These are phyloP conservation scores for Pistacia integerrima DNA, from an alignment of 345 rosid genomes.

Conservation along the genomic window DNA sequence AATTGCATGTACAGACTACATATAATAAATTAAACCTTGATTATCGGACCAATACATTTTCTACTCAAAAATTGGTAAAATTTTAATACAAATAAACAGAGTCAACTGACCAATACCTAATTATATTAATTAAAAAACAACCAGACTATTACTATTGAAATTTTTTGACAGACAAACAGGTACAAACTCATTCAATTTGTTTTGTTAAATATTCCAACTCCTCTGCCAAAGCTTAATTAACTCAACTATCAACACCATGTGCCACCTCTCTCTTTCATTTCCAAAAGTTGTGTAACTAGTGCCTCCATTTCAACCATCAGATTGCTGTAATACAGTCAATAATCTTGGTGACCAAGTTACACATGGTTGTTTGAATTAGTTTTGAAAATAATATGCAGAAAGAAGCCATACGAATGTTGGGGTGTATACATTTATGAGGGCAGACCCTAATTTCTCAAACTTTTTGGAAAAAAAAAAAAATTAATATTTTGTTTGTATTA, in stretches of 20 bases:
- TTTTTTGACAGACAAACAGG: neutral
- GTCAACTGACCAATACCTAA: conserved; percentile 14
- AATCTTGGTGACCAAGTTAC: conserved; percentile 4
- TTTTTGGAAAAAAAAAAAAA: no score
- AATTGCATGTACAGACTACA: neutral
- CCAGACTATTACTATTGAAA: neutral
- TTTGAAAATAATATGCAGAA: neutral
- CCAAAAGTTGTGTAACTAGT: neutral
- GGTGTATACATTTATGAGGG: no score
- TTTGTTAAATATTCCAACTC: conserved; percentile 5
- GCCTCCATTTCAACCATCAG: neutral
- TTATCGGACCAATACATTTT: neutral
- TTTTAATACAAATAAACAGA: neutral
- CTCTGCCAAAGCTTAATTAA: conserved; percentile 1
- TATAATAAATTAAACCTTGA: neutral
- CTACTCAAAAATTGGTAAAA: neutral
- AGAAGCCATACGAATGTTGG: neutral
- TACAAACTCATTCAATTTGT: neutral
- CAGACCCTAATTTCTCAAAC: no score
- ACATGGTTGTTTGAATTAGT: conserved; percentile 10
- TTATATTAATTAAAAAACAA: neutral
- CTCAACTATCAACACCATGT: neutral
- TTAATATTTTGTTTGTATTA: neutral
- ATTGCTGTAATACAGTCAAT: neutral
- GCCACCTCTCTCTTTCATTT: neutral